Base-by-base conservation (phyloP, 2,329 filamentous ascomycete genomes). In the Didymella glomerata region DNA sequence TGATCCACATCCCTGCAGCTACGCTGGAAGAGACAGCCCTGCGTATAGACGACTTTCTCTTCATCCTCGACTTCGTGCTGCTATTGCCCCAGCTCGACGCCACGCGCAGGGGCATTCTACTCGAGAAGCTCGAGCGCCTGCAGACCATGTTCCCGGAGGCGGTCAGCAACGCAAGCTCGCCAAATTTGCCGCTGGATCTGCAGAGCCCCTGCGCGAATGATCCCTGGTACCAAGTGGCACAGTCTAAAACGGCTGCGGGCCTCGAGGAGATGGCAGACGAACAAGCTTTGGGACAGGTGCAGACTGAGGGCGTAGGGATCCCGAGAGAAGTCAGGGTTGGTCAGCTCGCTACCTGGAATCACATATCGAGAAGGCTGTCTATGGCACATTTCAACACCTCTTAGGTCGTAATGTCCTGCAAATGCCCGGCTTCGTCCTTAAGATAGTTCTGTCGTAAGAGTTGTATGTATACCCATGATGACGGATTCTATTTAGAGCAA, bases 21-120 rank as follows among this genome's bases (percentile, higher is more conserved):
- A 78, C 80, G 0, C 70, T 80, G 4, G 77, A 82, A 38, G 82
- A 84, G 28, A 81, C 80, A 2, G 75, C 77, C 5, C 76, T 80
- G 3, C 77, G 82, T 16, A 81, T 86, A 45, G 80, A 85, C 53
- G 84, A 86, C 62, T 84, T 85, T 59, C 67, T 83, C 8, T 84
- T 83, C 48, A 73, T 85, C 52, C 81, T 84, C 34, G 76, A 78
- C 32, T 84, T 85, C 50, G 68, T 85, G 4, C 79, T 84, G 25
- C 77, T 79, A 2, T 81, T 85, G 53, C 80, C 83, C 8, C 75
- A 81, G 18, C 77, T 84, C 28, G 79, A 82, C 59, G 75, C 76
- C 28, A 78, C 82, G 40, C 79, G 82, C 45, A 78, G 79, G 41
- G 76, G 79, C 50, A 79, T 83, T 42, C 65, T 81, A 40, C 66